Evolutionary conservation across 2,329 filamentous ascomycete genomes (phyloP).

Genomic region (Ophiocordyceps unilateralis): DNA sequence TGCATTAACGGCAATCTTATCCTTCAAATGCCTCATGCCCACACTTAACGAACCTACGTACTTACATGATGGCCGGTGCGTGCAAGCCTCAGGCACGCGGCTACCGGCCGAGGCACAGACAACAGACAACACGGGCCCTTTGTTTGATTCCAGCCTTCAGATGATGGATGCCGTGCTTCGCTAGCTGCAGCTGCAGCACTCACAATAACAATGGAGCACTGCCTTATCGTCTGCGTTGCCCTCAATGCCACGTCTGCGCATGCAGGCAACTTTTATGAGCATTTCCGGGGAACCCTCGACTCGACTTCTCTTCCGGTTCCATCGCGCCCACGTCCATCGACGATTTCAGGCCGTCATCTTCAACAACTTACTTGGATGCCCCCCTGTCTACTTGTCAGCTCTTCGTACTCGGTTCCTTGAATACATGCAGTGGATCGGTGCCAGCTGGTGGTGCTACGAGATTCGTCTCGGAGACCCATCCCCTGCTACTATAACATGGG

Average conservation of each 20-base stretch:
- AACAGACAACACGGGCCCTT: too few species aligned
- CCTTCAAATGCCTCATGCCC: not conserved
- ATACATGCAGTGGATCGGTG: not conserved
- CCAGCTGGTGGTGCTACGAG: not conserved
- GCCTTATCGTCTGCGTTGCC: not conserved
- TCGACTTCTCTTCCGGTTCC: too few species aligned
- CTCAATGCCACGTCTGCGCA: not conserved
- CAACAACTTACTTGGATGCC: not conserved
- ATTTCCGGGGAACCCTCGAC: not conserved
- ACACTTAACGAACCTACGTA: too few species aligned
- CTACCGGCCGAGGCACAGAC: too few species aligned
- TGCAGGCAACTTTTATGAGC: not conserved
- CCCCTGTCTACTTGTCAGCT: not conserved
- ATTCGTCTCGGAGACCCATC: not conserved
- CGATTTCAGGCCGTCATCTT: not conserved
- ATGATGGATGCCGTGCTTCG: not conserved
- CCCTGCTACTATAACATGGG: not conserved
- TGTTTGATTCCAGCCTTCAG: not conserved
- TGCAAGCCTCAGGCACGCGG: too few species aligned
- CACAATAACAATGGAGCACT: not conserved
- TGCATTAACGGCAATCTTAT: not conserved
- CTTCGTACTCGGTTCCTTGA: too few species aligned
- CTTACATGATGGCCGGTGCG: too few species aligned
- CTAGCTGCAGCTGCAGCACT: too few species aligned
- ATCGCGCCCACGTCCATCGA: not conserved